Evolutionary conservation across 2,329 filamentous ascomycete genomes (phyloP).

Genomic region (Cryphonectria parasitica): DNA sequence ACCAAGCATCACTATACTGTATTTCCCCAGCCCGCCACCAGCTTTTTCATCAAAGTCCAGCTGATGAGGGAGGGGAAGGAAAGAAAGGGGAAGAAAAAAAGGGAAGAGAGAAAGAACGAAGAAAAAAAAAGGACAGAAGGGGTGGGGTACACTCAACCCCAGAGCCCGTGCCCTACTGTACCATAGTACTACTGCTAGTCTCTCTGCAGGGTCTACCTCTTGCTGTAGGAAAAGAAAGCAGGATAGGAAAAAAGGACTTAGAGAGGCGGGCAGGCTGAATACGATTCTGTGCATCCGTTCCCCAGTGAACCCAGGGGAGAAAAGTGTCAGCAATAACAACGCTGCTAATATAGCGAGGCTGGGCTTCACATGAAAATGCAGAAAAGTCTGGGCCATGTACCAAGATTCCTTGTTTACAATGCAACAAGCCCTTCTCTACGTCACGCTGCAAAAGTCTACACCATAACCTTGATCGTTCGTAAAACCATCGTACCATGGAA

Average conservation of each 20-base stretch:
- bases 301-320: slow-evolving; percentile 4
- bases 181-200: not conserved
- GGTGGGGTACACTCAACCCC: not conserved
- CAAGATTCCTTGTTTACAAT: not conserved
- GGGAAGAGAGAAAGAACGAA: not conserved
- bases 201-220: not conserved
- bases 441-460: not conserved
- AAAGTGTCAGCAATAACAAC: not conserved
- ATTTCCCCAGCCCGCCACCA: not conserved
- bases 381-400: not conserved
- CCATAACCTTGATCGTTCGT: not conserved
- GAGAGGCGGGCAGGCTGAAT: not conserved
- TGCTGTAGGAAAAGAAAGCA: not conserved
- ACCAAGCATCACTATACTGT: not conserved
- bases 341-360: slow-evolving; percentile 4
- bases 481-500: not conserved
- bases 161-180: not conserved
- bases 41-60: not conserved
- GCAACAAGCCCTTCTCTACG: not conserved
- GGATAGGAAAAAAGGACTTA: not conserved
- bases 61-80: not conserved
- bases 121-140: not conserved
- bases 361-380: not conserved
- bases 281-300: slow-evolving; percentile 5
- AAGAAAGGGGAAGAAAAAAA: not conserved